These are phyloP conservation scores for Entomortierella lignicola DNA, from an alignment of 192 early-diverging fungal genomes.

Conservation along the genomic window DNA sequence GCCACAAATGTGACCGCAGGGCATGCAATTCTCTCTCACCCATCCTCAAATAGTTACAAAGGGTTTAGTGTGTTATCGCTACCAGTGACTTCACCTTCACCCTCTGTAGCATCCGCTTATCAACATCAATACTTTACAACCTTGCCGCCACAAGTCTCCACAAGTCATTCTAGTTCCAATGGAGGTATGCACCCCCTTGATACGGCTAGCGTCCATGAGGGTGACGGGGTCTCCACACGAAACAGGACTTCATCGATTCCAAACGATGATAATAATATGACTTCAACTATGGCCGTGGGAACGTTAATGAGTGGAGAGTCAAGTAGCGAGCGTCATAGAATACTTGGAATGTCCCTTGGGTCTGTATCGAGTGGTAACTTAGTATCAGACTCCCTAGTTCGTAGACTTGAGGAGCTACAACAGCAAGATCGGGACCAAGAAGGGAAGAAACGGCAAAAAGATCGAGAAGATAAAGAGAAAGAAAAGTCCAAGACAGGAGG, in stretches of 20 bases:
- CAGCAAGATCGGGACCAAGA: slow-evolving; percentile 35
- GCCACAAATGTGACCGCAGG: slow-evolving; percentile 16
- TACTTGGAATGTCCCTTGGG: not conserved
- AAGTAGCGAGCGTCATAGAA: not conserved
- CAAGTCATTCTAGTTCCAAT: not conserved
- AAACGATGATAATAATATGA: slow-evolving; percentile 11
- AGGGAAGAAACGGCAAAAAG: not conserved
- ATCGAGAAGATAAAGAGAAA: not conserved
- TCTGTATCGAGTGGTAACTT: slow-evolving; percentile 12
- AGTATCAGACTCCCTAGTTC: slow-evolving; percentile 45
- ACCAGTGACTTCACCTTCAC: slow-evolving; percentile 37
- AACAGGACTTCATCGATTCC: slow-evolving; percentile 25
- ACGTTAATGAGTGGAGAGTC: not conserved
- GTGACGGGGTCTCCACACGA: slow-evolving; percentile 36
- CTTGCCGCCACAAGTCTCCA: slow-evolving; percentile 10
- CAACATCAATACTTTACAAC: slow-evolving; percentile 48
- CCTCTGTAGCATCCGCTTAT: slow-evolving; percentile 15
- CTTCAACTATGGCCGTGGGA: slow-evolving; percentile 11
- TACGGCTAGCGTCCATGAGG: not conserved
- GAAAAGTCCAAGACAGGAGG: not conserved
- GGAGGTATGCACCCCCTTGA: slow-evolving; percentile 10
- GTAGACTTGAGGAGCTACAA: slow-evolving; percentile 40
- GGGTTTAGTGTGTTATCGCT: slow-evolving; percentile 30
- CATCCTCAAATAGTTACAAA: slow-evolving; percentile 31
- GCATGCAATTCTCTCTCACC: slow-evolving; percentile 41